Conservation (phyloP, 140 eudicot species). For the Flaveria floridana region DNA sequence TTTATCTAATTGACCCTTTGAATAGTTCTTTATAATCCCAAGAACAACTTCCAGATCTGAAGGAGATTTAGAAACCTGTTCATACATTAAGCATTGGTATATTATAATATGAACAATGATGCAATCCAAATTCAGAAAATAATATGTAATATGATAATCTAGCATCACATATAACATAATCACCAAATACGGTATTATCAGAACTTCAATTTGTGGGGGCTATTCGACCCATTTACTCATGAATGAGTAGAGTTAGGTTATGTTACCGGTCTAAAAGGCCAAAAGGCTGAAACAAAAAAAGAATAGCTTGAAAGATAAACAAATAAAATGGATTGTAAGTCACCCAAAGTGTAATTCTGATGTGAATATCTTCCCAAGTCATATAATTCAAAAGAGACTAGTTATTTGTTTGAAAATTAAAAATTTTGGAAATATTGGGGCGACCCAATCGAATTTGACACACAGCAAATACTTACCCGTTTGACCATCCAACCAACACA, state of each 20-base stretch:
- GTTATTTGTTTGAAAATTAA: neutral
- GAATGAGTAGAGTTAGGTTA: neutral
- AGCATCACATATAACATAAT: constrained; percentile 17
- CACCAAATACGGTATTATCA: constrained; percentile 14
- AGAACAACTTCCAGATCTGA: constrained; percentile 88
- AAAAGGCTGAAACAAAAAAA: neutral
- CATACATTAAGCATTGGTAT: constrained; percentile 17
- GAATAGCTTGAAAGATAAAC: neutral
- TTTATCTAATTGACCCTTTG: constrained; percentile 58
- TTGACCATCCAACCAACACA: neutral
- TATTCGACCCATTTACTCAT: neutral
- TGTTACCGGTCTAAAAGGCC: neutral
- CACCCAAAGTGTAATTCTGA: neutral
- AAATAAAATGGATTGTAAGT: constrained; percentile 3
- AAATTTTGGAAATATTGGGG: neutral
- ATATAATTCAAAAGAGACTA: neutral
- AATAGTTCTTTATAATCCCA: constrained; percentile 67
- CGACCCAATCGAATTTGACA: neutral
- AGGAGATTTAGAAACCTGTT: constrained; percentile 86
- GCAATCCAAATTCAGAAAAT: constrained; percentile 18
- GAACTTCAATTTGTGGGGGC: neutral
- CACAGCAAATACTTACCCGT: neutral
- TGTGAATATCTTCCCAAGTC: neutral
- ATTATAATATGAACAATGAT: constrained; percentile 17
- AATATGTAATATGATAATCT: constrained; percentile 14